Evolutionary conservation across 192 early-diverging fungal species (phyloP).

Genomic region (Coemansia sp.): DNA sequence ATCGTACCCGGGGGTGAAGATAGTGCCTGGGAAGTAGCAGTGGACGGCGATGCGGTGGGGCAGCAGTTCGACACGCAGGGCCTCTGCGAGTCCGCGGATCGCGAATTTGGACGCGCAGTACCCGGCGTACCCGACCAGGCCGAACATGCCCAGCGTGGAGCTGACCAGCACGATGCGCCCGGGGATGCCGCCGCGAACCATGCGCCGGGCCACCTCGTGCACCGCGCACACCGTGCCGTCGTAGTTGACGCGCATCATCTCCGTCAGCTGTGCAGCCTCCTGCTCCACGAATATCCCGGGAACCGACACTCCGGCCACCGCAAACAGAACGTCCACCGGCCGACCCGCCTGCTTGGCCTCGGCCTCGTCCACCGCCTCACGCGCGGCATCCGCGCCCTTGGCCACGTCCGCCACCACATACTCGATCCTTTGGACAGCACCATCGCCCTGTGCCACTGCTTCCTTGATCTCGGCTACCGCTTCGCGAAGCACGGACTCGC

Average conservation of each 20-base stretch:
- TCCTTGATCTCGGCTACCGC: slow-evolving; percentile 63
- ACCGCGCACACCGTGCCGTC: slow-evolving; percentile 63
- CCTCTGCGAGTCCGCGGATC: slow-evolving; percentile 70
- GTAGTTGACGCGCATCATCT: slow-evolving; percentile 67
- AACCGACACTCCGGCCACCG: slow-evolving; percentile 38
- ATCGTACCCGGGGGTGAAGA: slow-evolving; percentile 70
- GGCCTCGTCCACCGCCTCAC: slow-evolving; percentile 60
- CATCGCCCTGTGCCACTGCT: slow-evolving; percentile 3
- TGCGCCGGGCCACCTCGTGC: slow-evolving; percentile 65
- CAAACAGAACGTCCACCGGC: slow-evolving; percentile 56
- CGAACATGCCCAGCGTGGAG: slow-evolving; percentile 66
- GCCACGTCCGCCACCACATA: slow-evolving; percentile 68
- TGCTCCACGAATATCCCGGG: slow-evolving; percentile 73
- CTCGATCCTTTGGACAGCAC: slow-evolving; percentile 52
- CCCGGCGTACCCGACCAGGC: slow-evolving; percentile 66
- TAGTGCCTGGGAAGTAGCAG: slow-evolving; percentile 72
- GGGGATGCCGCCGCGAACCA: slow-evolving; percentile 56
- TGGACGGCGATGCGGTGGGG: slow-evolving; percentile 66
- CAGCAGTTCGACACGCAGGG: slow-evolving; percentile 64
- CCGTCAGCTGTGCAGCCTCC: slow-evolving; percentile 56
- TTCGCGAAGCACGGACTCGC: slow-evolving; percentile 42
- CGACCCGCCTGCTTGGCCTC: slow-evolving; percentile 44
- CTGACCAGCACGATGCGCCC: slow-evolving; percentile 71
- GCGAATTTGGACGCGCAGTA: slow-evolving; percentile 76
- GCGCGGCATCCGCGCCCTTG: slow-evolving; percentile 50